Conservation (phyloP, 2,329 filamentous ascomycete genomes). For the Colletotrichum costaricense region DNA sequence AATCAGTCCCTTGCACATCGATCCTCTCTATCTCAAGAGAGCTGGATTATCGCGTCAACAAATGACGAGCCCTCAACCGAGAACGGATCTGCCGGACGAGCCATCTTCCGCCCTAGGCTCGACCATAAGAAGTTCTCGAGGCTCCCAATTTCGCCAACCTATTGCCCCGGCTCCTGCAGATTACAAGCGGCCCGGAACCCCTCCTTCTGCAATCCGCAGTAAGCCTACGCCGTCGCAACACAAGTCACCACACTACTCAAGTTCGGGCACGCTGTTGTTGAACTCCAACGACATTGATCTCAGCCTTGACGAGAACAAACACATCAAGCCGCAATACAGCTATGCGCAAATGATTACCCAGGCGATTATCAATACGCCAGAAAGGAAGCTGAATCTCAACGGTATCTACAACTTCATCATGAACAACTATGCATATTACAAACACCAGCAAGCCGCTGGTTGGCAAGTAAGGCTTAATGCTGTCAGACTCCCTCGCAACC, state of each 20-base stretch:
- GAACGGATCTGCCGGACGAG: slow-evolving; percentile 33
- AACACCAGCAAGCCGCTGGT: slow-evolving; percentile 78
- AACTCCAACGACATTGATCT: slow-evolving; percentile 75
- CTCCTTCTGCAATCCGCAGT: slow-evolving; percentile 58
- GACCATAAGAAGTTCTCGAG: slow-evolving; percentile 21
- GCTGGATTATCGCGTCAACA: slow-evolving; percentile 61
- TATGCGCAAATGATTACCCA: slow-evolving; percentile 98
- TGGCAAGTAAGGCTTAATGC: slow-evolving; percentile 79
- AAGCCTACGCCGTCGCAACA: slow-evolving; percentile 44
- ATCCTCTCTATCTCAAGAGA: slow-evolving; percentile 76
- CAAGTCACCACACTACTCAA: slow-evolving; percentile 52
- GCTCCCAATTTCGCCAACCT: slow-evolving; percentile 51
- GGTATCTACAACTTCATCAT: slow-evolving; percentile 97
- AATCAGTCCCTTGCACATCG: slow-evolving; percentile 73
- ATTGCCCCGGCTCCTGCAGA: slow-evolving; percentile 71
- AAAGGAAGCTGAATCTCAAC: slow-evolving; percentile 89
- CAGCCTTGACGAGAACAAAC: slow-evolving; percentile 84
- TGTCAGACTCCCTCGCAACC: background rate
- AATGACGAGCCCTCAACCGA: slow-evolving; percentile 25
- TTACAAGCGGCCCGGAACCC: slow-evolving; percentile 71
- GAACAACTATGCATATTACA: slow-evolving; percentile 92
- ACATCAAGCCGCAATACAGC: slow-evolving; percentile 95
- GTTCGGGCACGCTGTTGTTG: slow-evolving; percentile 56
- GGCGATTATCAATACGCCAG: slow-evolving; percentile 87
- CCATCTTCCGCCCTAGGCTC: slow-evolving; percentile 33